Percentiles rank a stretch among this genome's conserved stretches.
phyloP scores from a whole-genome alignment of 164 flowering plant genomes.

The Aristolochia fimbriata region DNA sequence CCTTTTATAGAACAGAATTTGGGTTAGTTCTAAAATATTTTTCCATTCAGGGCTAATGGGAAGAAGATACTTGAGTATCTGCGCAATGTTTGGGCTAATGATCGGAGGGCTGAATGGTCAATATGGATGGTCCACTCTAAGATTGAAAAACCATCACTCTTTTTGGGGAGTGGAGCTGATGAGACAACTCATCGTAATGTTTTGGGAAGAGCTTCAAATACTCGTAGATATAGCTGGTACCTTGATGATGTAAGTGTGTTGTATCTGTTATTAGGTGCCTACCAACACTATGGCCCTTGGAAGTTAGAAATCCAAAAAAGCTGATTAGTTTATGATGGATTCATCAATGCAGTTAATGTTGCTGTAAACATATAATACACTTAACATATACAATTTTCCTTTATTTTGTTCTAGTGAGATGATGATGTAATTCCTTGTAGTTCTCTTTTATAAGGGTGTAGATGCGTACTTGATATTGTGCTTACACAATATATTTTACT shows the following conservation, averaged over 20 bases:
- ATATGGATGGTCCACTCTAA: conserved; percentile 98
- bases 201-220: conserved; percentile 38
- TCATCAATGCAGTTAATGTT: too few relatives aligned
- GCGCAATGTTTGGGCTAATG: conserved; percentile 72
- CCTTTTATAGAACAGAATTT: too few relatives aligned
- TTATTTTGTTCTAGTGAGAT: too few relatives aligned
- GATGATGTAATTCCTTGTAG: too few relatives aligned
- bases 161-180: conserved; percentile 51
- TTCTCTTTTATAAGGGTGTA: neutral
- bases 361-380: too few relatives aligned
- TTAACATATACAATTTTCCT: too few relatives aligned
- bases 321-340: too few relatives aligned
- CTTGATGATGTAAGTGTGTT: conserved; percentile 48
- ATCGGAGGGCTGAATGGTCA: conserved; percentile 95
- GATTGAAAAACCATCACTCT: conserved; percentile 87
- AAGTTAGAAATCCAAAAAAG: too few relatives aligned
- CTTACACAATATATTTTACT: neutral
- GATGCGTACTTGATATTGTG: neutral
- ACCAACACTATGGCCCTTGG: neutral
- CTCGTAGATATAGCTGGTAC: conserved; percentile 32
- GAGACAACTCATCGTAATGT: conserved; percentile 39
- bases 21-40: conserved; percentile 2
- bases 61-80: conserved; percentile 58
- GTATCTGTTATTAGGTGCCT: neutral
- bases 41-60: conserved; percentile 49